phyloP scores from a whole-genome alignment of 805 yeast species.

The Saccharomycopsis guyanensis region DNA sequence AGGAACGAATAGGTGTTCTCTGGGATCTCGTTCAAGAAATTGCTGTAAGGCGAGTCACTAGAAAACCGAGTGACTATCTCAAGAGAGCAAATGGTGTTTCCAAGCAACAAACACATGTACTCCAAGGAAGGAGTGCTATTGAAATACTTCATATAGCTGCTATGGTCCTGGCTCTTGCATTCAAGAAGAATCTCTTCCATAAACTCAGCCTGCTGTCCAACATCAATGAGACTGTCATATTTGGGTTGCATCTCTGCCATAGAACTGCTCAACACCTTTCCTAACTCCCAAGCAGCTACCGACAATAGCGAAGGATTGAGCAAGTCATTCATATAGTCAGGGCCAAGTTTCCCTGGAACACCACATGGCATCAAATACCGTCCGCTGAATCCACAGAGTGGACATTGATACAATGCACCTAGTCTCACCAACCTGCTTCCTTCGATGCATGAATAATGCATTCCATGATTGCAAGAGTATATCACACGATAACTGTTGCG shows the following conservation, averaged over 20 bases:
- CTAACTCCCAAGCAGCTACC: neutral
- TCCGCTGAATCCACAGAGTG: constrained; percentile 16
- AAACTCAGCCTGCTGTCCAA: no score
- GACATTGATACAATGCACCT: constrained; percentile 6
- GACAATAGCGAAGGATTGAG: neutral
- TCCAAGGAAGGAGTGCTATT: neutral
- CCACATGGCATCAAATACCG: constrained; percentile 5
- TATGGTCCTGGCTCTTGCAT: neutral
- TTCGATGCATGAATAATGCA: constrained; percentile 15
- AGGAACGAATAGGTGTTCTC: constrained; percentile 15
- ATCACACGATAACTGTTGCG: neutral
- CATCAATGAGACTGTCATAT: neutral
- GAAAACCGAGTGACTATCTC: constrained; percentile 15
- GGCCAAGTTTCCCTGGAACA: neutral
- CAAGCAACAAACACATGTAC: neutral
- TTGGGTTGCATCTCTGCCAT: neutral
- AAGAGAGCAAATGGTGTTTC: constrained; percentile 11
- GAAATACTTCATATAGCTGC: neutral
- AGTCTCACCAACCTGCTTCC: neutral
- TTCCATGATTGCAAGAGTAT: constrained; percentile 17
- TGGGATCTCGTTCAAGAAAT: constrained; percentile 13
- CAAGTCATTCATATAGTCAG: neutral
- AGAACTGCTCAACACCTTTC: neutral
- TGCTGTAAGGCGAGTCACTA: constrained; percentile 10
- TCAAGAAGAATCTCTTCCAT: neutral